These are phyloP conservation scores for Pichia heedii DNA, from an alignment of 805 yeast species.

Conservation along the genomic window DNA sequence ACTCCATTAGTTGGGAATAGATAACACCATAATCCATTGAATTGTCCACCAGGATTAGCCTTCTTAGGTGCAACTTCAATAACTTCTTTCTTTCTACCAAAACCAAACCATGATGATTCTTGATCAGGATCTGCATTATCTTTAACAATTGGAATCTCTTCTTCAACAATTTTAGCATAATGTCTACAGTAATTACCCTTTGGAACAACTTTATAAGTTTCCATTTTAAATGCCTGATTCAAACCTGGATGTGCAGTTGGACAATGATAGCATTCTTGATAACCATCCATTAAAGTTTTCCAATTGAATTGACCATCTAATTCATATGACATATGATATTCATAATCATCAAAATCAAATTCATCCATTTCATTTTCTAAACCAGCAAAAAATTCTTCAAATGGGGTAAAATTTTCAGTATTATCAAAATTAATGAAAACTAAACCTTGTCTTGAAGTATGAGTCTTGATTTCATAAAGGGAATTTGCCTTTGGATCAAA, in stretches of 20 bases:
- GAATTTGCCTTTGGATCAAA: conserved; percentile 48
- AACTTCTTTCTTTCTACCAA: conserved; percentile 29
- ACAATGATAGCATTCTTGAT: conserved; percentile 61
- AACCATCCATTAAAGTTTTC: conserved; percentile 62
- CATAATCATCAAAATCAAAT: conserved; percentile 51
- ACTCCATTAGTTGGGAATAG: conserved; percentile 52
- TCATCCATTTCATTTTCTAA: conserved; percentile 44
- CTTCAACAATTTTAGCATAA: conserved; percentile 44
- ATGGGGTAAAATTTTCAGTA: conserved; percentile 34
- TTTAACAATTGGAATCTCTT: conserved; percentile 22
- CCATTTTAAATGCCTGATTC: conserved; percentile 49
- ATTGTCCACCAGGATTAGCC: conserved; percentile 50
- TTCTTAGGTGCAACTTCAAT: conserved; percentile 21
- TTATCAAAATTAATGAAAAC: conserved; percentile 48
- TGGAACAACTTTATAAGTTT: conserved; percentile 56
- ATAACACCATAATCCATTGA: conserved; percentile 57
- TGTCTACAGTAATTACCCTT: conserved; percentile 52
- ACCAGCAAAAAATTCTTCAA: conserved; percentile 45
- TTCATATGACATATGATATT: conserved; percentile 57
- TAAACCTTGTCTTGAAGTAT: conserved; percentile 47
- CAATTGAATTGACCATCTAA: conserved; percentile 56
- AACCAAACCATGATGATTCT: conserved; percentile 45
- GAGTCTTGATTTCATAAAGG: conserved; percentile 44
- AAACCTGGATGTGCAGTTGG: conserved; percentile 62
- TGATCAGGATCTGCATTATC: conserved; percentile 28